These are phyloP conservation scores for Amaranthus tricolor DNA, from an alignment of 179 eudicot species.

Conservation along the genomic window DNA sequence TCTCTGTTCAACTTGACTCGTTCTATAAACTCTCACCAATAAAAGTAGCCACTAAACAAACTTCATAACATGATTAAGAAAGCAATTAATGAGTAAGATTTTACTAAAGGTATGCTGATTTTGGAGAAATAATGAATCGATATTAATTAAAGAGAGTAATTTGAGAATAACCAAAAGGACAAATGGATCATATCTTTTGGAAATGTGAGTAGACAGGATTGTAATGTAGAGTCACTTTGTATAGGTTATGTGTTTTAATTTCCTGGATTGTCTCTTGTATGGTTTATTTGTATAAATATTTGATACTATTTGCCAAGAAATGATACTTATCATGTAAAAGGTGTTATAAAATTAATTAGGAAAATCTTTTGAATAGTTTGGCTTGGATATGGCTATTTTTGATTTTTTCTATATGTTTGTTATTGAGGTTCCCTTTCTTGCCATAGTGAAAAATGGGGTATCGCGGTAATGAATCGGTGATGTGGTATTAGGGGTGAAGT, in stretches of 20 bases:
- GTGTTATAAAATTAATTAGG: no score
- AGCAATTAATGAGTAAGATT: not conserved
- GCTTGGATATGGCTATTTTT: no score
- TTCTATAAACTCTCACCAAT: not conserved
- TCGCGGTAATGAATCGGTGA: no score
- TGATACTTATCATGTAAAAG: no score
- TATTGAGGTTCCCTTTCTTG: no score
- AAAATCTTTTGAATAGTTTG: no score
- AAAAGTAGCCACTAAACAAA: not conserved
- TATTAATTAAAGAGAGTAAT: not conserved
- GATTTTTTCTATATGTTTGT: no score
- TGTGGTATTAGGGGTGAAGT: no score
- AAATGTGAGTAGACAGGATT: not conserved
- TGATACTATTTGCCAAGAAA: no score
- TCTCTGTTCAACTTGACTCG: not conserved
- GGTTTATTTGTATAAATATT: no score
- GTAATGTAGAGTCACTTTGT: not conserved
- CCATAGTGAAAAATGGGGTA: no score
- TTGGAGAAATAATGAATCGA: not conserved
- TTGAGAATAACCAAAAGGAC: not conserved
- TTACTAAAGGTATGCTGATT: not conserved
- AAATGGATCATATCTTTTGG: not conserved
- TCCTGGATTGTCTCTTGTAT: no score
- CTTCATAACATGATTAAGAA: not conserved
- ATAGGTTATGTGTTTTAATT: not conserved